Percentiles rank a stretch among this genome's conserved stretches.
Evolutionary conservation across 148 eudicot species (phyloP).

Genomic region (Chenopodium berlandieri): DNA sequence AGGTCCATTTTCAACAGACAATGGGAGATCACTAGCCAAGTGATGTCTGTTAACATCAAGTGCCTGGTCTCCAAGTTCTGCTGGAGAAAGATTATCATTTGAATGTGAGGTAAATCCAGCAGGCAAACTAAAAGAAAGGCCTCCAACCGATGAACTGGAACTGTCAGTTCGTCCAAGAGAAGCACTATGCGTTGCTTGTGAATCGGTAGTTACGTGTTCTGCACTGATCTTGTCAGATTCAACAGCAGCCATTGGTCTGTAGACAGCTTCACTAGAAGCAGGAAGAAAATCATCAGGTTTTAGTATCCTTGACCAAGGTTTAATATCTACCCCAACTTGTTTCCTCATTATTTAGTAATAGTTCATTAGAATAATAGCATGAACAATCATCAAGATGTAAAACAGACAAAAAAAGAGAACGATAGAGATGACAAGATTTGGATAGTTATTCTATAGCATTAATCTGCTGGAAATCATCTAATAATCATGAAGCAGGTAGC

Average conservation of each 20-base stretch:
- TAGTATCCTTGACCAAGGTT: not conserved
- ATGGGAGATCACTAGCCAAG: constrained; percentile 28
- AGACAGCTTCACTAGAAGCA: constrained; percentile 6
- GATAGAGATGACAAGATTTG: not conserved
- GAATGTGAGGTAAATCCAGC: constrained; percentile 14
- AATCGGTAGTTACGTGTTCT: constrained; percentile 36
- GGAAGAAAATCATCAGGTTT: not conserved
- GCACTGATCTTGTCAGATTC: constrained; percentile 22
- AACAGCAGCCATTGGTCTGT: constrained; percentile 8
- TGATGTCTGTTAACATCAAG: constrained; percentile 33
- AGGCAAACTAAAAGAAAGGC: not conserved
- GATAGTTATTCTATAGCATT: not conserved
- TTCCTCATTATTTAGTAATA: not conserved
- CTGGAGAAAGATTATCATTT: constrained; percentile 48
- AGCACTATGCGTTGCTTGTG: constrained; percentile 29
- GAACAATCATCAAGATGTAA: too few relatives aligned
- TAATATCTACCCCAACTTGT: not conserved
- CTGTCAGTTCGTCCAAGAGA: constrained; percentile 34
- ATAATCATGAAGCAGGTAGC: too few relatives aligned
- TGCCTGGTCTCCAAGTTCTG: constrained; percentile 55
- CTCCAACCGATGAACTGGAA: constrained; percentile 17
- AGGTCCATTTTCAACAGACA: constrained; percentile 38
- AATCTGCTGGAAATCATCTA: too few relatives aligned
- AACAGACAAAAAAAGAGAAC: not conserved
- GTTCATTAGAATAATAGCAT: not conserved